A percentile compares a stretch with the other conserved stretches of the same genome.
Conservation (phyloP, 2,329 filamentous ascomycete species). For the Triangularia setosa region DNA sequence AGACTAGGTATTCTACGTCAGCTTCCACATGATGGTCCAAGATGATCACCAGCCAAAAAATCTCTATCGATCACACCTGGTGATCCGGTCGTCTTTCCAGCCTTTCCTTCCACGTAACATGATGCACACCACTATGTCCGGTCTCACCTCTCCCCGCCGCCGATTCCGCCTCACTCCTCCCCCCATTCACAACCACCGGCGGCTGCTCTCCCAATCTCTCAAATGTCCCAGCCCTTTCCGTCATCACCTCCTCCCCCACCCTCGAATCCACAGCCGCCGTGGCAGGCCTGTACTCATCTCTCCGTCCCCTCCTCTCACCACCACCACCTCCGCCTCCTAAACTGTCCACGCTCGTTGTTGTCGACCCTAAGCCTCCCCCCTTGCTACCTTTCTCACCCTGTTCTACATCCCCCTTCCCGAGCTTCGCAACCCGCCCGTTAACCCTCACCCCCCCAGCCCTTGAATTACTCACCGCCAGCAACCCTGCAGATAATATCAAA, state of each 20-base stretch:
- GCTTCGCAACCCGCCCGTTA: slow-evolving; percentile 45
- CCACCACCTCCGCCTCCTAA: not conserved
- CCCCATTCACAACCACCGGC: not conserved
- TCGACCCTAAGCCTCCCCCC: not conserved
- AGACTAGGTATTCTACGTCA: too few species aligned
- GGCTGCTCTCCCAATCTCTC: too few species aligned
- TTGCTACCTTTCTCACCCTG: not conserved
- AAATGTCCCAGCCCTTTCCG: not conserved
- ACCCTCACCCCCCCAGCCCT: slow-evolving; percentile 46
- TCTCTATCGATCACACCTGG: not conserved
- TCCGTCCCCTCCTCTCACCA: not conserved
- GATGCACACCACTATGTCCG: not conserved
- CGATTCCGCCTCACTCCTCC: slow-evolving; percentile 17
- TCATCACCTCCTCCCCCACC: slow-evolving; percentile 32
- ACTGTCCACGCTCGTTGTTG: not conserved
- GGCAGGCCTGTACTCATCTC: slow-evolving; percentile 14
- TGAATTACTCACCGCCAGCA: slow-evolving; percentile 53
- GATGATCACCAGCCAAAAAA: not conserved
- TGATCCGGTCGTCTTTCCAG: not conserved
- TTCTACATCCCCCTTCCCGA: slow-evolving; percentile 14
- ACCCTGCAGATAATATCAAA: slow-evolving; percentile 48
- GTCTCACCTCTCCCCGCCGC: slow-evolving; percentile 24
- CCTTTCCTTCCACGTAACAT: slow-evolving; percentile 18
- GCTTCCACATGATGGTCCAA: not conserved
- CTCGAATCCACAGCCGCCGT: slow-evolving; percentile 28